Conservation (phyloP, 2,329 filamentous ascomycete species). For the Cordyceps pruinosa region DNA sequence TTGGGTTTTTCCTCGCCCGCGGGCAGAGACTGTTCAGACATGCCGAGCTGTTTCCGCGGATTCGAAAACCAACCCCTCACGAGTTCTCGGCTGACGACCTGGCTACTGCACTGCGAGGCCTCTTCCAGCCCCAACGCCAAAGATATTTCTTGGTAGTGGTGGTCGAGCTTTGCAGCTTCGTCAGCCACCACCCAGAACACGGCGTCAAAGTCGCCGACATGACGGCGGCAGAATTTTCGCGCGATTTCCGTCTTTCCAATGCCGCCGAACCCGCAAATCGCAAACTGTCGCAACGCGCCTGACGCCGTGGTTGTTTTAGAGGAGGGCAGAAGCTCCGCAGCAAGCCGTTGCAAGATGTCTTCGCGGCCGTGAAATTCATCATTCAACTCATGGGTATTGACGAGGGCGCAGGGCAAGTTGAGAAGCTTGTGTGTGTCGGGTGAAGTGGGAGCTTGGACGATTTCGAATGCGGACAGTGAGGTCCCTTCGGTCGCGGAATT, state of each 20-base stretch:
- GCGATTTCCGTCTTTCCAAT: conserved; percentile 13
- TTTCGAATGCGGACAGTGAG: conserved; percentile 1
- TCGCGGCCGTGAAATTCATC: conserved; percentile 10
- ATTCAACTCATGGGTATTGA: not conserved
- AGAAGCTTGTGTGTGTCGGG: not conserved
- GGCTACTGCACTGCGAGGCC: conserved; percentile 8
- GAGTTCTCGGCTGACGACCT: conserved; percentile 4
- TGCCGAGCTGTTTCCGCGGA: not conserved
- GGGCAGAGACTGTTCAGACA: not conserved
- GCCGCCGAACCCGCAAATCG: conserved; percentile 8
- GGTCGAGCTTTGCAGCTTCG: conserved; percentile 9
- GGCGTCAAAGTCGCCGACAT: conserved; percentile 5
- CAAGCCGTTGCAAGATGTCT: conserved; percentile 9
- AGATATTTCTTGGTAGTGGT: conserved; percentile 8
- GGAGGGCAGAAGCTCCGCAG: conserved; percentile 1
- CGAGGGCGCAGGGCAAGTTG: not conserved
- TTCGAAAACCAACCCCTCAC: conserved; percentile 9
- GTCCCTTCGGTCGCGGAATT: not conserved
- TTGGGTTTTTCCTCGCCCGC: not conserved
- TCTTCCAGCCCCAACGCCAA: conserved; percentile 8
- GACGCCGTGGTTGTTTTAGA: not conserved
- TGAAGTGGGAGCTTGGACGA: not conserved
- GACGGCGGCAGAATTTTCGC: conserved; percentile 4
- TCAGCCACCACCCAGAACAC: conserved; percentile 11
- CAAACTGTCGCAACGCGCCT: not conserved